Evolutionary conservation across 139 green algal species (phyloP), one percentile per base, ranked within the genome.

Genomic region (Chlorella sorokiniana): DNA sequence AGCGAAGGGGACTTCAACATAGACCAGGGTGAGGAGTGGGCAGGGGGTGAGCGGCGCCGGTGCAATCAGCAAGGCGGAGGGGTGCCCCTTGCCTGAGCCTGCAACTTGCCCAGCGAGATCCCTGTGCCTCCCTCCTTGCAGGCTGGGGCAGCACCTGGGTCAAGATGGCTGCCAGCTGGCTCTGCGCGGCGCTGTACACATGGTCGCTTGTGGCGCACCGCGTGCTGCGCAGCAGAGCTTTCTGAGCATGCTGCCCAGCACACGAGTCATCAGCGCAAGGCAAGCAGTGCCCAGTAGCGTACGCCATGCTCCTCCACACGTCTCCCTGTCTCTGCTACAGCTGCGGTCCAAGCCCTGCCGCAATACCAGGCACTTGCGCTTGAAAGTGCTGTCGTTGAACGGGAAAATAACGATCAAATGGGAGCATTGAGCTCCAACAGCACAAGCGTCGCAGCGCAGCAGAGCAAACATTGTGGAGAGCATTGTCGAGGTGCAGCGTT

Each of bases 181-280:
- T 93, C 1, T 92, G 89, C 33, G 91, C 88, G 25, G 14, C 89
- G 69, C 79, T 98, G 62, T 98, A 97, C 83, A 59, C 85, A 4
- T 97, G 94, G 94, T 94, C 83, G 20, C 80, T 98, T 18, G n/a
- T 97, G 1, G 94, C 94, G 4, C 94, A 92, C 3, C 75, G 72
- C 3, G 59, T 94, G 16, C 88, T 92, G 9, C 69, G 37, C 0
- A 68, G 89, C 78, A 69, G 94, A 8, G 82, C 94, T 33, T 97
- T 97, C 78, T 82, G 38, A 70, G 59, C 59, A 56, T 11, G 16
- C 11, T 56, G 48, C 14, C 11, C 48, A 56, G 48, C 48, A 16
- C 48, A 56, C 48, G n/a, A n/a, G n/a, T n/a, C 48, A 59, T 59
- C 48, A 59, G 48, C 14, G 48, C n/a, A n/a, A n/a, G n/a, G n/a